Evolutionary conservation across 1,139 yeast species (phyloP), one percentile per base, ranked within the genome.

Genomic region (Kodamaea anthophila): DNA sequence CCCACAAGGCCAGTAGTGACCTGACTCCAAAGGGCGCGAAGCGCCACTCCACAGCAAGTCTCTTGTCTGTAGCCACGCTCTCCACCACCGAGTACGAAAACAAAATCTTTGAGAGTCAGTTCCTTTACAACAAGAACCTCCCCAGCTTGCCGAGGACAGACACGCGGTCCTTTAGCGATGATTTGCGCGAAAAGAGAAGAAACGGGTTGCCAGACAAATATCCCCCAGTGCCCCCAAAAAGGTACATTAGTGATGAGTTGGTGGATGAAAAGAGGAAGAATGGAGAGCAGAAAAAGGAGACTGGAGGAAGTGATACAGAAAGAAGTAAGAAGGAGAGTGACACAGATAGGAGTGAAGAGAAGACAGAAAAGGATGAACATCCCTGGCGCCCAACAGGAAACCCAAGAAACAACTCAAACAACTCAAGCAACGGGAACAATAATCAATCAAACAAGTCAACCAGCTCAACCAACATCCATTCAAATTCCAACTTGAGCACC

Each of bases 1-100:
- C 15, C 15, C n/a, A 14, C 9, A 13, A 10, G 4, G 15, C 16
- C 16, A n/a, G n/a, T n/a, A n/a, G n/a, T n/a, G n/a, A n/a, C 10
- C 5, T 9, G 21, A 19, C 5, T 10, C 21, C n/a, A 10, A 19
- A 5, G 5, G 12, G 7, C 14, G 12, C 5, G 13, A 21, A 21
- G 23, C 14, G 9, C 14, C 23, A 8, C 18, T 6, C 6, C 8
- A 7, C 13, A 9, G n/a, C 10, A 5, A 71, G 60, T 36, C 55
- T 45, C 8, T 43, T 51, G 9, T 68, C 77, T 30, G 39, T 73
- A 1, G 43, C 53, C 1, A 72, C 80, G 0, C 50, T 67, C 1
- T 64, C 77, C 3, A 72, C 78, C 0, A 51, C 69, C 3, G 75
- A 75, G 15, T 75, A 71, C 37, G 78, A 75, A 39, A 74, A 73